phyloP scores from a whole-genome alignment of 441 rosid species.

The Biscutella auriculata region DNA sequence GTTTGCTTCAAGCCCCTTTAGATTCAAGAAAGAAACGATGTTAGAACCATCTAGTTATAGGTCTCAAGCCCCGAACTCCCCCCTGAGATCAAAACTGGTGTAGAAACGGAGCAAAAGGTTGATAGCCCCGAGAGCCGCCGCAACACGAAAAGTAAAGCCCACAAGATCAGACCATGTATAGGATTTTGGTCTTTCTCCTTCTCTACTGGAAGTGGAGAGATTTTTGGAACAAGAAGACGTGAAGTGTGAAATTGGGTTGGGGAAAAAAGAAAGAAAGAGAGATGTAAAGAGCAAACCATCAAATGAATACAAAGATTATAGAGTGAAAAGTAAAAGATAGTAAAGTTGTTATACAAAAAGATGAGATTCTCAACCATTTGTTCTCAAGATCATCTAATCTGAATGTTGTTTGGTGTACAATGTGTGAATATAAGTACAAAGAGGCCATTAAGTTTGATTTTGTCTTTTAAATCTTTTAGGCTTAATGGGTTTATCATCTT shows the following conservation, averaged over 20 bases:
- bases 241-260: not conserved
- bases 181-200: not conserved
- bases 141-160: not conserved
- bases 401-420: too few relatives aligned
- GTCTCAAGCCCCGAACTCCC: conserved; percentile 37
- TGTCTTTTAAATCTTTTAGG: too few relatives aligned
- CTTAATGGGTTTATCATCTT: too few relatives aligned
- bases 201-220: conserved; percentile 8
- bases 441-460: too few relatives aligned
- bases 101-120: conserved; percentile 21
- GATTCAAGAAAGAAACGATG: conserved; percentile 42
- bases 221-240: conserved; percentile 11
- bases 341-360: conserved; percentile 8
- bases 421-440: too few relatives aligned
- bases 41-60: conserved; percentile 37
- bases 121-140: not conserved
- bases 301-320: conserved; percentile 16
- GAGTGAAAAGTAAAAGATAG: conserved; percentile 18
- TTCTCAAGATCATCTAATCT: conserved; percentile 3
- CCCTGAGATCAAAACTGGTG: conserved; percentile 52
- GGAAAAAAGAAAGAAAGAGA: too few relatives aligned
- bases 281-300: conserved; percentile 17
- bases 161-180: conserved; percentile 5
- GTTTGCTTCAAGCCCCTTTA: conserved; percentile 36
- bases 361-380: conserved; percentile 13